Base-by-base conservation (phyloP, 306 rosid species). In the Inga laurina region DNA sequence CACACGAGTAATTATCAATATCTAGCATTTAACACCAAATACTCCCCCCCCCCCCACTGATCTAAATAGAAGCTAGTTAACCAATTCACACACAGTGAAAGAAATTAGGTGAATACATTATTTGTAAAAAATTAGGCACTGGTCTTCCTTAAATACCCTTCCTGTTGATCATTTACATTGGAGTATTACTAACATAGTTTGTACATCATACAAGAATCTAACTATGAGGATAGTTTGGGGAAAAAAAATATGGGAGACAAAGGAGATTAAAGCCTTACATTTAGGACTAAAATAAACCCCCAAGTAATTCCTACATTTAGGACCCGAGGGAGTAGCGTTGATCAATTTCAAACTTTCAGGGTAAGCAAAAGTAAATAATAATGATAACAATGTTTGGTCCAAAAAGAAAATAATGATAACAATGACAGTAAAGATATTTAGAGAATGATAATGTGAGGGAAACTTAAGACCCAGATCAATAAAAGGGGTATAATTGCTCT, bases 1-100 rank as follows among this genome's bases (percentile, higher is more conserved):
- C 79, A 86, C 82, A 35, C 76, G 74, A 80, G 46, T 49, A 80
- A 75, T 22, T 35, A 67, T 70, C 75, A 74, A 68, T 61, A 22
- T 68, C 70, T 70, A 39, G 4, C 64, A 39, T 49, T 46, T 74
- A 41, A 45, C 24, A 13, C 21, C 57, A 68, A 51, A 52, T 10
- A 56, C 30, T 32, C 8, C 64, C 30, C 64, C 2, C 24, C 10
- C 21, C 64, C 30, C 64, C 3, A 10, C 1, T 0, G 5, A 0
- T 21, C 12, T 56, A 56, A 8, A 56, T 56, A 56, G 64, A n/a
- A 8, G 11, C 10, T 21, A 56, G 64, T 18, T 21, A 21, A 21
- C 12, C 27, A 56, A 56, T 56, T 21, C 64, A 56, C 64, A 56
- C 3, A 8, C 2, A 21, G n/a, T 21, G 7, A 56, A 21, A 18